Evolutionary conservation across 192 early-diverging fungal species (phyloP).

Genomic region (Podila epigama): DNA sequence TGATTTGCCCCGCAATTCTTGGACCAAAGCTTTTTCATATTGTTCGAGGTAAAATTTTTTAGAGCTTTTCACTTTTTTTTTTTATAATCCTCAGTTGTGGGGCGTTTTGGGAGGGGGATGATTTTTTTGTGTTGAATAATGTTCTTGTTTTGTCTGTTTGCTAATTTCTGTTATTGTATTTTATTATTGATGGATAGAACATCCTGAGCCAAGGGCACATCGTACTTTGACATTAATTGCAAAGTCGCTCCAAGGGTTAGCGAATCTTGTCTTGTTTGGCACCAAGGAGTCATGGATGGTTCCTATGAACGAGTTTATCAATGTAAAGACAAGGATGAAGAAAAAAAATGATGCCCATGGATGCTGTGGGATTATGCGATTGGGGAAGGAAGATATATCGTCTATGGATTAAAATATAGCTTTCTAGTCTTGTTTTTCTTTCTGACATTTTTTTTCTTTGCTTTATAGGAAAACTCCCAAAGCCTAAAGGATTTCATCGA

Average conservation of each 20-base stretch:
- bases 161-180: background rate
- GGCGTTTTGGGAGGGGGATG: background rate
- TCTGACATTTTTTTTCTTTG: background rate
- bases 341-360: too few species aligned
- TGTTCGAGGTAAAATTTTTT: constrained; percentile 50
- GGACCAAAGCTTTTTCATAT: constrained; percentile 75
- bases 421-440: background rate
- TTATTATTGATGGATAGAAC: constrained; percentile 24
- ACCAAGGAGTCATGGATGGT: constrained; percentile 74
- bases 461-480: constrained; percentile 58
- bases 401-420: too few species aligned
- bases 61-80: background rate
- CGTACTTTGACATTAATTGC: constrained; percentile 76
- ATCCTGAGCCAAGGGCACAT: constrained; percentile 60
- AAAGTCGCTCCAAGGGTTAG: constrained; percentile 74
- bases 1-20: constrained; percentile 77
- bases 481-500: constrained; percentile 70
- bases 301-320: constrained; percentile 69
- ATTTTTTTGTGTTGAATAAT: too few species aligned
- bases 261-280: constrained; percentile 70
- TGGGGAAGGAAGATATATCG: too few species aligned
- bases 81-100: too few species aligned
- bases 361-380: too few species aligned
- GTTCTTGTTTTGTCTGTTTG: background rate
- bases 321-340: constrained; percentile 30